A percentile compares a stretch with the other conserved stretches of the same genome.
phyloP scores from a whole-genome alignment of 306 rosid species.

The Cicer bijugum region DNA sequence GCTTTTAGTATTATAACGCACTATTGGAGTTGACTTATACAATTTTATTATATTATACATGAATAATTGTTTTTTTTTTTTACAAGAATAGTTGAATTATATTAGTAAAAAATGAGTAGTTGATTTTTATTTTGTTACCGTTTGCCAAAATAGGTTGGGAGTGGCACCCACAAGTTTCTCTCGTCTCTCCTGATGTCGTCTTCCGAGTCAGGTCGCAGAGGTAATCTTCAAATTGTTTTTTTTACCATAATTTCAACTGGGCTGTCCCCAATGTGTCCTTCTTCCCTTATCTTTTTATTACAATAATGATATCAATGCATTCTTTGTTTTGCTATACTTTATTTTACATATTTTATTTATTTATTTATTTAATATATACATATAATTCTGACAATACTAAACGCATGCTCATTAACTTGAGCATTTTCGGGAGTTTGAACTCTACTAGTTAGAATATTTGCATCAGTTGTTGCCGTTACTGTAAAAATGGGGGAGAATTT shows the following conservation, averaged over 20 bases:
- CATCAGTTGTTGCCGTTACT: not conserved
- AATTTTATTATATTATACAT: too few species aligned
- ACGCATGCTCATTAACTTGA: not conserved
- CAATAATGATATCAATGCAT: not conserved
- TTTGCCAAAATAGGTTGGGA: not conserved
- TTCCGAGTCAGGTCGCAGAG: constrained; percentile 29
- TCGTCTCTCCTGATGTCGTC: constrained; percentile 12
- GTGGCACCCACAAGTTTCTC: not conserved
- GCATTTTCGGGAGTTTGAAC: not conserved
- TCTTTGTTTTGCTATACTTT: not conserved
- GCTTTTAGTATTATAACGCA: not conserved
- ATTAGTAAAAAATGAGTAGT: too few species aligned
- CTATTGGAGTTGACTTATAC: too few species aligned
- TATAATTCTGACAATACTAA: not conserved
- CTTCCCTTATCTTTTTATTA: not conserved
- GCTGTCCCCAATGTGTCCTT: not conserved
- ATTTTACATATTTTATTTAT: not conserved
- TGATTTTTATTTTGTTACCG: too few species aligned
- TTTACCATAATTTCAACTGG: not conserved
- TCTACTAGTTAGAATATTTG: constrained; percentile 14
- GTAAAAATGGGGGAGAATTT: not conserved
- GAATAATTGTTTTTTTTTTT: too few species aligned
- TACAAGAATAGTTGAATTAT: too few species aligned
- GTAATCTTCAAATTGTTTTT: not conserved
- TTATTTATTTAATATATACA: not conserved